Percentiles rank a stretch among this genome's conserved stretches.
Conservation (phyloP, 1,139 yeast genomes). For the Yamadazyma conglobata region DNA sequence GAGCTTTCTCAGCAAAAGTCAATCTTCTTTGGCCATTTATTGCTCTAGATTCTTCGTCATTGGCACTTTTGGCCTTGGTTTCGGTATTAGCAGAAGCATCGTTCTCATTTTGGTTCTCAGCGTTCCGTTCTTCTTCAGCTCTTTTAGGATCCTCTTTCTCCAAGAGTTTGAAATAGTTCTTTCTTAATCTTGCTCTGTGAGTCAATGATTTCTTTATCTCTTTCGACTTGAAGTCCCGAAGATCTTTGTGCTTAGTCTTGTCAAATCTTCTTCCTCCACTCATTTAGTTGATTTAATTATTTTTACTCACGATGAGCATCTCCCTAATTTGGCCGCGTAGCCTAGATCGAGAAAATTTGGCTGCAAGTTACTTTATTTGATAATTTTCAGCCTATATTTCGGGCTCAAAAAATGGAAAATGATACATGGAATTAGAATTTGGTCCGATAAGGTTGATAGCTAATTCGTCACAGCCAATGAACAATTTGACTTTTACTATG, state of each 20-base stretch:
- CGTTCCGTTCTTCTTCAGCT: constrained; percentile 7
- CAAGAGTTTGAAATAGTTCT: constrained; percentile 74
- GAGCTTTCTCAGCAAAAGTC: constrained; percentile 45
- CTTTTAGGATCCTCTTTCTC: constrained; percentile 57
- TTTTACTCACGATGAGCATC: constrained; percentile 12
- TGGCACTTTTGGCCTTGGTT: constrained; percentile 1
- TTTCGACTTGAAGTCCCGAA: constrained; percentile 38
- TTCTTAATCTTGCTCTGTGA: constrained; percentile 81
- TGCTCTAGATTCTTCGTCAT: constrained; percentile 11
- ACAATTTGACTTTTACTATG: too few species aligned
- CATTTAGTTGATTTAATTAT: constrained; percentile 3
- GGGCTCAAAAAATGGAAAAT: too few species aligned
- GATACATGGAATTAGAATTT: too few species aligned
- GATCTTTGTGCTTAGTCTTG: constrained; percentile 28
- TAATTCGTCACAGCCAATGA: too few species aligned
- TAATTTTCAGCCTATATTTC: too few species aligned
- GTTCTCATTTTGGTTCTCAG: constrained; percentile 9
- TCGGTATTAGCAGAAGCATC: constrained; percentile 6
- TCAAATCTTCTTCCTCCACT: constrained; percentile 15
- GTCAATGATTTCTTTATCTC: constrained; percentile 76
- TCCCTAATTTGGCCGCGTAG: too few species aligned
- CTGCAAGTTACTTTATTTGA: too few species aligned
- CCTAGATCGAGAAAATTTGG: too few species aligned
- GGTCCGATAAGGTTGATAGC: too few species aligned
- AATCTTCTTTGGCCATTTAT: constrained; percentile 17